Conservation (phyloP, 441 rosid genomes). For the Gossypium davidsonii region DNA sequence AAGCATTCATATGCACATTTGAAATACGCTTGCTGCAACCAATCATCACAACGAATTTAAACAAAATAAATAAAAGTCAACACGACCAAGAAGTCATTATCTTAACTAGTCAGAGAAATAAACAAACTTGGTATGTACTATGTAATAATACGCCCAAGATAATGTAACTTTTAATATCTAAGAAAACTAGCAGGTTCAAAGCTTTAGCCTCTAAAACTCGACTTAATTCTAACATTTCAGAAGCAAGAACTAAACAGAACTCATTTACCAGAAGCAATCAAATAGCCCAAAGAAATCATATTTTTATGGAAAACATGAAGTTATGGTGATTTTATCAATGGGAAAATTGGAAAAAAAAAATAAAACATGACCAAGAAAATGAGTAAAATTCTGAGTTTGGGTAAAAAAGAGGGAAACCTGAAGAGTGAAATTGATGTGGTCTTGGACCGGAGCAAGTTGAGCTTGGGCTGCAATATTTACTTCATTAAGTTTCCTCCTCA, state of each 20-base stretch:
- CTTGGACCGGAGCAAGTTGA: constrained; percentile 70
- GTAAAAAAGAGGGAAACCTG: constrained; percentile 38
- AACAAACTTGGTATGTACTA: not conserved
- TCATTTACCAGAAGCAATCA: not conserved
- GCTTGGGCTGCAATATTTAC: constrained; percentile 59
- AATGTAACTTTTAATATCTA: not conserved
- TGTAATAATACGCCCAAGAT: not conserved
- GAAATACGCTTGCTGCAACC: constrained; percentile 76
- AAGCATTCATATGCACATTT: constrained; percentile 92
- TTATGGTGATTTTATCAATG: not conserved
- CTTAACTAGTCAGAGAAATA: not conserved
- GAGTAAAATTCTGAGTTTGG: not conserved
- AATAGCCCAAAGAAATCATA: not conserved
- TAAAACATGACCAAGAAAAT: not conserved
- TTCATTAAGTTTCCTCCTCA: constrained; percentile 56
- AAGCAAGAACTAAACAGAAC: not conserved
- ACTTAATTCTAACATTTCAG: not conserved
- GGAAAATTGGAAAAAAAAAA: not conserved
- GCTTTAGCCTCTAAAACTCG: not conserved
- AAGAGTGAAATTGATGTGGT: constrained; percentile 83
- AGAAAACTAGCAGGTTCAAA: not conserved
- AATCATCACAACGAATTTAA: not conserved
- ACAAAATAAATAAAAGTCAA: not conserved
- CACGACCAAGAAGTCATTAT: not conserved
- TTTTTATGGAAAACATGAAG: not conserved